Evolutionary conservation across 495 filamentous ascomycete species (phyloP), one percentile per base, ranked within the genome.

Genomic region (Hypoxylon trugodes): DNA sequence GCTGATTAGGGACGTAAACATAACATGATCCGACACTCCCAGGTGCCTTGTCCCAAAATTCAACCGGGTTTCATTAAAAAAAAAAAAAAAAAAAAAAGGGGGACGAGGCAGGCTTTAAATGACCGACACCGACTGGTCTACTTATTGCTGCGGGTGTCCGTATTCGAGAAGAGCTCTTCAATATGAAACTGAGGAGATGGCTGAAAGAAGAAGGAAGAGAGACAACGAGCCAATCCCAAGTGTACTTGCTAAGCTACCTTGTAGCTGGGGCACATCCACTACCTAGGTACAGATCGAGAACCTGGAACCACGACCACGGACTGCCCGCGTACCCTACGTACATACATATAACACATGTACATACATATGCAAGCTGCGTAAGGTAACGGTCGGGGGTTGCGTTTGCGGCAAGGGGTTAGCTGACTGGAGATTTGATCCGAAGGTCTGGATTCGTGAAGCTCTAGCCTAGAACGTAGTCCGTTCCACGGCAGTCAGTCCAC

Each of bases 401-500:
- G 28, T 54, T 53, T 67, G 64, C 47, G 45, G 52, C 57, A 4
- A 37, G 57, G 56, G 63, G 63, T 53, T 54, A 6, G 30, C 32
- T 47, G 36, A 51, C 52, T n/a, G n/a, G 47, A 58, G 43, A 42
- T 53, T 51, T 25, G 22, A 35, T 16, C 53, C 42, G 33, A n/a
- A 51, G 51, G 51, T 52, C 28, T 43, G 45, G 57, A 67, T 62
- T 67, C 58, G 16, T 30, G 18, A 12, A 46, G 38, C 38, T 33
- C 42, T 24, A 58, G 58, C 53, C 64, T 67, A 62, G 64, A 67
- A 46, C 55, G 59, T 51, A 46, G 59, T 63, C 65, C 25, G 65
- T 68, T 48, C 24, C 65, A 68, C 65, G 65, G 60, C 59, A 57
- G 65, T 65, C 54, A 46, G 54, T 57, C 53, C 35, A 65, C 50